Percentiles rank a stretch among this genome's conserved stretches.
These are phyloP conservation scores for Scleroderma bovista DNA, from an alignment of 768 basidiomycete genomes.

Conservation along the genomic window DNA sequence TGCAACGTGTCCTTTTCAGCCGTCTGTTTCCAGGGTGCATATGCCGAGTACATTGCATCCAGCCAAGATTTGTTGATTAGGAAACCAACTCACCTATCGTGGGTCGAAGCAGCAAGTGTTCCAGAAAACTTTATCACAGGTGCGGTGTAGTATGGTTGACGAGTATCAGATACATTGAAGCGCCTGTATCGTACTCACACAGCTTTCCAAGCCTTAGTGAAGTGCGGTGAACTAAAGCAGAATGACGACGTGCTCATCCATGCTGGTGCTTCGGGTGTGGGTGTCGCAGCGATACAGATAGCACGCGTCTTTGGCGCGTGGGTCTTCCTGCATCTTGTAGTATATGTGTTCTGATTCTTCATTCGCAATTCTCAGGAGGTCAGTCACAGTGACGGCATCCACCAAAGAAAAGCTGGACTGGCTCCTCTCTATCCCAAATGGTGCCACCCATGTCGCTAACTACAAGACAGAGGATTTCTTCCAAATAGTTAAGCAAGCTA, in stretches of 20 bases:
- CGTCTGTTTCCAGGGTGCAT: conserved; percentile 61
- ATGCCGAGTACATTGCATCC: conserved; percentile 79
- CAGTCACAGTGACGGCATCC: conserved; percentile 84
- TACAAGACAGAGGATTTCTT: conserved; percentile 84
- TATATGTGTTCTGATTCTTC: background rate
- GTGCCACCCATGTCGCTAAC: conserved; percentile 74
- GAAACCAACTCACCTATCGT: conserved; percentile 73
- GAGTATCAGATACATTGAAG: too few relatives aligned
- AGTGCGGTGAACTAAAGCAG: conserved; percentile 61
- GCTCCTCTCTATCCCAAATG: conserved; percentile 59
- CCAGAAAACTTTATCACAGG: conserved; percentile 90
- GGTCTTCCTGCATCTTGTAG: conserved; percentile 28
- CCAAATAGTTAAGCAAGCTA: conserved; percentile 61
- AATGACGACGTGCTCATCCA: conserved; percentile 82
- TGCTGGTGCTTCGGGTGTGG: conserved; percentile 88
- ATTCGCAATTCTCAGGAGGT: conserved; percentile 36
- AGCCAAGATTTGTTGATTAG: conserved; percentile 59
- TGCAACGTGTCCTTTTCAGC: background rate
- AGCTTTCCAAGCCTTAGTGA: conserved; percentile 62
- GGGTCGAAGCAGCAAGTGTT: conserved; percentile 81
- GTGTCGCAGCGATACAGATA: conserved; percentile 82
- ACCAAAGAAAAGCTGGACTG: conserved; percentile 76
- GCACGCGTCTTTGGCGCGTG: conserved; percentile 72
- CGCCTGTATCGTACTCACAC: background rate
- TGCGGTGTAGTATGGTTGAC: conserved; percentile 21